These are phyloP conservation scores for Diaporthe batatas DNA, from an alignment of 2,329 filamentous ascomycete species.

Conservation along the genomic window DNA sequence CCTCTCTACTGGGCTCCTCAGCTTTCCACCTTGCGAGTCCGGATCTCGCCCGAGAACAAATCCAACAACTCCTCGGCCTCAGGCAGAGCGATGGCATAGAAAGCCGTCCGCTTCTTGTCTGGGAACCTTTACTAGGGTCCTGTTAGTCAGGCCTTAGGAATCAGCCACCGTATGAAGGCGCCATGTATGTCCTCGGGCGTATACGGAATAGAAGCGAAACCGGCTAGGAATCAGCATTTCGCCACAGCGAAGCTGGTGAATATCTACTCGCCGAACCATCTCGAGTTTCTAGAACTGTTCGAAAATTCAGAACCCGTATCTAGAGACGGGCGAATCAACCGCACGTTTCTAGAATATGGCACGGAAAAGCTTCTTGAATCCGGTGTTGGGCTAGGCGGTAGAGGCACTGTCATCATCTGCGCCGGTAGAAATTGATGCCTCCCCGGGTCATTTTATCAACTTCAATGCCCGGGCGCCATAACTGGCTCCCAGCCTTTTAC, in stretches of 20 bases:
- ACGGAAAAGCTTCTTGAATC: constrained; percentile 7
- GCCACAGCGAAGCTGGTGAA: constrained; percentile 49
- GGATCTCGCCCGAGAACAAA: constrained; percentile 41
- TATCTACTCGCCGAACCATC: constrained; percentile 54
- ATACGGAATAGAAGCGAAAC: too few species aligned
- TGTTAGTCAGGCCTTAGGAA: constrained; percentile 45
- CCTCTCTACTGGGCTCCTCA: constrained; percentile 38
- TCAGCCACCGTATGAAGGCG: too few species aligned
- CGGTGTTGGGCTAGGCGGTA: constrained; percentile 18
- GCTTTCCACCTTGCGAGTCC: constrained; percentile 48
- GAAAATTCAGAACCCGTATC: constrained; percentile 1
- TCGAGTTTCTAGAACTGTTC: constrained; percentile 50
- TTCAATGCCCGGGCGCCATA: constrained; percentile 20
- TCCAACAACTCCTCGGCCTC: constrained; percentile 44
- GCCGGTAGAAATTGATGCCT: constrained; percentile 32
- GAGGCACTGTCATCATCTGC: constrained; percentile 19
- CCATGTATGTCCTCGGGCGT: too few species aligned
- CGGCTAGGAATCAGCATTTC: constrained; percentile 47
- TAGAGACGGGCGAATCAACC: not conserved
- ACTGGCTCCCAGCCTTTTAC: constrained; percentile 51
- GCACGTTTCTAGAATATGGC: not conserved
- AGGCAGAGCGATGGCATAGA: not conserved
- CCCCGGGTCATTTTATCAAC: constrained; percentile 27
- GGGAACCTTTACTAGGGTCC: constrained; percentile 41
- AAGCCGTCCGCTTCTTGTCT: not conserved